Base-by-base conservation (phyloP, 2,329 filamentous ascomycete genomes). In the Ophiostoma perfectum region DNA sequence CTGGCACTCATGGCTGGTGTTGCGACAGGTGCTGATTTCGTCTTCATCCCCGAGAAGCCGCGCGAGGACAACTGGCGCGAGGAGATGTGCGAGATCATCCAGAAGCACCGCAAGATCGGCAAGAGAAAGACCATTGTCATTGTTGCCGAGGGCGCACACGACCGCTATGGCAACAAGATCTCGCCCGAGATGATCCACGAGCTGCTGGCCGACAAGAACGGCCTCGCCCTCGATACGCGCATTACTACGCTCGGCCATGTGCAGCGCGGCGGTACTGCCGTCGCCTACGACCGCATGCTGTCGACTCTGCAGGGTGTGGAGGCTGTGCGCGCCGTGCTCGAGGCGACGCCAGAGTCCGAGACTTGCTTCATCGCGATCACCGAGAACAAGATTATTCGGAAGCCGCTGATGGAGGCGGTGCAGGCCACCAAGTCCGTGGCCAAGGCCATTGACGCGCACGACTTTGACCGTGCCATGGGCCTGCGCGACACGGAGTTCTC, bases 111-210 rank as follows among this genome's bases (percentile, higher is more conserved):
- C 72, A 83, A 84, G 71, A 84, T 92, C 76, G 95, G 95, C 75
- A 99, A 98, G 85, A 87, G 95, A 75, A 96, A 97, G 83, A 98
- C 95, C 1, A 98, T 98, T 74, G 94, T 99, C 75, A 97, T 99
- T 74, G 90, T 99, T 66, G 95, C 95, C 66, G 95, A 99, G 80
- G 95, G 95, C 73, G 95, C 95, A 64, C 90, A 93, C 73, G 93
- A 97, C 79, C 85, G 86, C 72, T 81, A 94, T 67, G 87, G 97
- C 69, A 90, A 90, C 76, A 94, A 92, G 79, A 96, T 99, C 75
- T 87, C 87, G 0, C 88, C 92, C 9, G 81, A 83, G 18, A 89
- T 90, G 79, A 91, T 99, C 78, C 97, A 95, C 78, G 86, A 94
- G 73, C 87, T 98, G 66, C 86, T 99, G n/a, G 89, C 92, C 49